These are phyloP conservation scores for Aspergillus fructus DNA, from an alignment of 2,329 filamentous ascomycete genomes.

Conservation along the genomic window DNA sequence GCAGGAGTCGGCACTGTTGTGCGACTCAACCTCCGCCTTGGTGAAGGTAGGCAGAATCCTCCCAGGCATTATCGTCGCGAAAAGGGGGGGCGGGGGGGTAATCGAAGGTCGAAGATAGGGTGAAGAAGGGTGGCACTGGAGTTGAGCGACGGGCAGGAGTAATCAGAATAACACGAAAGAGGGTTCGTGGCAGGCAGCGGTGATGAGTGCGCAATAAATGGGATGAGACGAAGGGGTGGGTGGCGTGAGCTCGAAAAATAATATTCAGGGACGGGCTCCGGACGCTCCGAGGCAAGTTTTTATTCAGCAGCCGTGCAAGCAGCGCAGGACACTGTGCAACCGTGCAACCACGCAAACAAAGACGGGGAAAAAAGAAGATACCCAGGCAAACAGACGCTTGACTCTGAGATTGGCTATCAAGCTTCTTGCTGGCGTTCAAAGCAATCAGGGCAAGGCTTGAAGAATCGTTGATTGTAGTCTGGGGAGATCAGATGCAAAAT, in stretches of 20 bases:
- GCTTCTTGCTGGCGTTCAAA: background rate
- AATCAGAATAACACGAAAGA: slow-evolving; percentile 13
- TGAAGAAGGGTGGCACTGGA: background rate
- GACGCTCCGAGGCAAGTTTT: slow-evolving; percentile 19
- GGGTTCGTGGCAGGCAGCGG: slow-evolving; percentile 4
- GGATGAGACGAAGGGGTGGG: slow-evolving; percentile 8
- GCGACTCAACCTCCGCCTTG: slow-evolving; percentile 73
- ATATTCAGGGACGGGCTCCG: slow-evolving; percentile 19
- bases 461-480: background rate
- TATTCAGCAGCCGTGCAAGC: slow-evolving; percentile 3
- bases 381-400: background rate
- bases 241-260: slow-evolving; percentile 27
- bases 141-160: slow-evolving; percentile 2
- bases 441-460: background rate
- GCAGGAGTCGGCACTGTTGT: slow-evolving; percentile 79
- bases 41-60: slow-evolving; percentile 81
- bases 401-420: background rate
- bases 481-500: slow-evolving; percentile 2
- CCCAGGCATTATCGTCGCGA: slow-evolving; percentile 64
- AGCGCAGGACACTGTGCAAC: background rate
- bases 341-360: background rate
- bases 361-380: background rate
- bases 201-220: slow-evolving; percentile 17
- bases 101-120: background rate
- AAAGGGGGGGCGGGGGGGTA: slow-evolving; percentile 7